Evolutionary conservation across 169 alveolate species (phyloP), one percentile per base, ranked within the genome.

Genomic region (Cryptosporidium parvum): DNA sequence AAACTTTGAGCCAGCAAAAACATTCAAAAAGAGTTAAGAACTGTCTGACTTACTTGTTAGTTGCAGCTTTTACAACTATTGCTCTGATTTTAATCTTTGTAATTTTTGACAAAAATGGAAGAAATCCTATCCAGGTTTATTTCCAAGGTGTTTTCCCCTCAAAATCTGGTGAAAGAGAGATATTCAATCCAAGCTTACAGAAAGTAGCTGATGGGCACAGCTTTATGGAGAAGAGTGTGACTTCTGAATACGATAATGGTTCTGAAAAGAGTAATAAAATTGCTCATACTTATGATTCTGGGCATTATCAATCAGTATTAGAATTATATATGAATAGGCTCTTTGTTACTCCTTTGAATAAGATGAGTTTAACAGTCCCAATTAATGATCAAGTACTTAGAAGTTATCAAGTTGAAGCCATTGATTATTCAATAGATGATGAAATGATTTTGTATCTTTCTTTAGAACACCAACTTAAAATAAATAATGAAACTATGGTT

Each of bases 381-480:
- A 26, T 80, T 12, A 80, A 80, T 29, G 75, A 80, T 14, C 48
- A 62, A 8, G 18, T 45, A 14, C 37, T 65, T n/a, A 59, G 89
- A 80, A 80, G 89, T 44, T 80, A 80, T 39, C 89, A 80, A 44
- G 67, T 80, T 18, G 48, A 62, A 42, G 89, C 89, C 1, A 80
- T 80, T 6, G 89, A 80, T 29, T 62, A 59, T 21, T 31, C 48
- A 1, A 80, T 33, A 39, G 53, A 42, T 44, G 75, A 59, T 39
- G 75, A 80, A 26, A 62, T 80, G 75, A 53, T 53, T 23, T 48
- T 80, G 29, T 44, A 80, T 21, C 75, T 80, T 8, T 80, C 89
- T 42, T 44, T 80, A 48, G 48, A 29, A 4, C 89, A 80, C 39
- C 52, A 67, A 5, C 51, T 80, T 59, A 80, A 62, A 45, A 80